Evolutionary conservation across 352 stramenopile genomes (phyloP), one percentile per base, ranked within the genome.

Genomic region (Phytophthora capsici): DNA sequence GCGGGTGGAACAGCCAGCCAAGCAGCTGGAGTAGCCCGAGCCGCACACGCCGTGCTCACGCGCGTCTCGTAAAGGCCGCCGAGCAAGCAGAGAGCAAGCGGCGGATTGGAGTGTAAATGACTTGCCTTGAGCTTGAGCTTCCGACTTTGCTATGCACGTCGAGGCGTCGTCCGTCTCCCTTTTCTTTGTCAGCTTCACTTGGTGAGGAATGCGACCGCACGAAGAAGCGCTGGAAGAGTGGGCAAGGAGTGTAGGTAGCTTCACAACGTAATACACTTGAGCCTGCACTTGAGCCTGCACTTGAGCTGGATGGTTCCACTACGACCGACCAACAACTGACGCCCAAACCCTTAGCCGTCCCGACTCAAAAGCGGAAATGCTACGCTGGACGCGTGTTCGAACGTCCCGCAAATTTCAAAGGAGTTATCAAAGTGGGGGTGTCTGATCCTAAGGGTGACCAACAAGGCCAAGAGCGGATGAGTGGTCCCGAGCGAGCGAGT

Each of bases 141-240:
- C 16, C 53, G 57, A 68, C 50, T 45, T 71, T 60, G 45, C 51
- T 63, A 66, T 71, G 43, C 44, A 67, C 61, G 61, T 71, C 62
- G 49, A 71, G 51, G 43, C 55, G 55, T 71, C 44, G 61, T 63
- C 2, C 53, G 28, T 22, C 52, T 26, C 44, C 36, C 49, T 68
- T 58, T 68, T 67, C 57, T 72, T 63, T 57, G 63, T 47, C 40
- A 19, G 17, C 51, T 36, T 53, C 44, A 49, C 34, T 57, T 50
- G 22, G 28, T 12, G 25, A 25, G n/a, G n/a, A 30, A 25, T 13
- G 17, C 50, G 47, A 66, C 16, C 28, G 48, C 45, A 54, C 58
- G 49, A 66, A 45, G 32, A 22, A 43, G 28, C 8, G 47, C 16
- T 5, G 10, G 54, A 38, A 34, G 28, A 34, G 28, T 14, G 28